Percentiles rank a stretch among this genome's conserved stretches.
These are phyloP conservation scores for Limonium bicolor DNA, from an alignment of 148 eudicot genomes.

Conservation along the genomic window DNA sequence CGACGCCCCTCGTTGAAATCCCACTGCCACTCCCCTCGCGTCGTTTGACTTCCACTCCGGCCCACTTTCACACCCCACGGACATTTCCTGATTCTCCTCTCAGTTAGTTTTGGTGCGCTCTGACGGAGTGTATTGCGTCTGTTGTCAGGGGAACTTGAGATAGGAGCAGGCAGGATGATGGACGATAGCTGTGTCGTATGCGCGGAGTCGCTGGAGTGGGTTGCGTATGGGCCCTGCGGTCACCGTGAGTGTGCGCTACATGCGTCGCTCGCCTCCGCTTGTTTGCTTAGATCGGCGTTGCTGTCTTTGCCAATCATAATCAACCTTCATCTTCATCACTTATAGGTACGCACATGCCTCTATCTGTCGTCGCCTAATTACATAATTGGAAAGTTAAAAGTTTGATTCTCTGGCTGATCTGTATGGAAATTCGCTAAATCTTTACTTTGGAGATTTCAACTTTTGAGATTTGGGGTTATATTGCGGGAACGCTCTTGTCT, in stretches of 20 bases:
- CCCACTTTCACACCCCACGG: no score
- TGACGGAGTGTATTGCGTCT: no score
- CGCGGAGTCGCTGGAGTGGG: conserved; percentile 33
- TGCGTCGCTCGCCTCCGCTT: conserved; percentile 82
- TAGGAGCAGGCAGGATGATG: not conserved
- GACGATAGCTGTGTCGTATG: conserved; percentile 6
- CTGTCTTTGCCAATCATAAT: conserved; percentile 68
- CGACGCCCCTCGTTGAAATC: no score
- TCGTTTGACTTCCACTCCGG: no score
- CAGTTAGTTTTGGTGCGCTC: no score
- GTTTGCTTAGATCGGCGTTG: conserved; percentile 68
- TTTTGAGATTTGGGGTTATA: no score
- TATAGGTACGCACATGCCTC: conserved; percentile 22
- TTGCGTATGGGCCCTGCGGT: conserved; percentile 68
- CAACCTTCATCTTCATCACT: conserved; percentile 55
- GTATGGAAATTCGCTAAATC: not conserved
- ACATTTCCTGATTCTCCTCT: no score
- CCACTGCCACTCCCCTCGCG: no score
- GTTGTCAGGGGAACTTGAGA: no score
- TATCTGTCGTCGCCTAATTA: not conserved
- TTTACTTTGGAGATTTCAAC: no score
- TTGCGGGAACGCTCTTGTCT: no score
- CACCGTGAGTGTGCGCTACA: conserved; percentile 67
- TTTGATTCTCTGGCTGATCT: not conserved
- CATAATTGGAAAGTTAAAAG: not conserved